Evolutionary conservation across 768 basidiomycete species (phyloP), one percentile per base, ranked within the genome.

Genomic region (Harrya chromipes): DNA sequence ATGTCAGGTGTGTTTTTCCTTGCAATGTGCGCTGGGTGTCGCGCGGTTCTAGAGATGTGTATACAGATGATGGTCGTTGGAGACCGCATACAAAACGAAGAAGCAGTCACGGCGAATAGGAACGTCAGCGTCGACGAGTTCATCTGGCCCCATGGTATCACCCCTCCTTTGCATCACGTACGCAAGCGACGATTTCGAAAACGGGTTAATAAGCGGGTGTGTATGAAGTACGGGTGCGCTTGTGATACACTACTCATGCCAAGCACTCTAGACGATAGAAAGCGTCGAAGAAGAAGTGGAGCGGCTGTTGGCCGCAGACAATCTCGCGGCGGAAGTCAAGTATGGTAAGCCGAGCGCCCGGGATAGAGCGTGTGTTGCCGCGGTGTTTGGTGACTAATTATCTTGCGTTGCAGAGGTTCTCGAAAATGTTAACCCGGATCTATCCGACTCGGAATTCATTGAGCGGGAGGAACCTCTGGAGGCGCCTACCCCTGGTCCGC

Each of bases 131-230:
- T 97, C 41, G 92, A 97, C 57, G 94, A 97, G 56, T 97, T 94
- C 68, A 92, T 97, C 47, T 99, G 90, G 87, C 94, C 90, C 0
- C 94, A 98, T 61, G 97, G 97, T 3, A 75, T 98, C 40, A 97
- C 94, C 0, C 95, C 95, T 42, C 95, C 97, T 2, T 69, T 99
- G 47, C 84, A 89, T 56, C 84, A 94, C 62, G 91, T 83, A 40
- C 80, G 95, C 47, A 97, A 97, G 69, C 80, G 95, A 34, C 75
- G 97, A 38, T 98, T 97, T 71, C 79, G 95, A 51, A 94, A 93
- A 70, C 78, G 94, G 38, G 83, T 92, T 17, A 94, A 92, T 62
- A 78, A 80, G 66, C 72, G 91, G 58, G 90, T 90, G 58, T 34
- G 81, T 73, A 24, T 16, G 4, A 37, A 13, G 14, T 2, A 20